Base-by-base conservation (phyloP, 208 protist species). In the Acanthamoeba royreba region DNA sequence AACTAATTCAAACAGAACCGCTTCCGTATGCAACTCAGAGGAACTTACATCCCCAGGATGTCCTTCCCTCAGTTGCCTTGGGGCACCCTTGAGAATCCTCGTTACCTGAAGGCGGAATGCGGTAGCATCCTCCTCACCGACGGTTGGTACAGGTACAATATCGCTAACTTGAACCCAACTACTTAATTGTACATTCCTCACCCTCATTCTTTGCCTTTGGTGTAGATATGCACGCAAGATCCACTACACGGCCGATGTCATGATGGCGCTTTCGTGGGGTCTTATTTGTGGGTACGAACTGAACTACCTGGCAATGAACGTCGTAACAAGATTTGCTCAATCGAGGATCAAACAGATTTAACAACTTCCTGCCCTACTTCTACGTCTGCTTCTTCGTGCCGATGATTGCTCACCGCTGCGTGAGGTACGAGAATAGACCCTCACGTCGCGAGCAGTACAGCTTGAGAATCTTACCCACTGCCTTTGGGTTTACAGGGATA, bases 31-130 rank as follows among this genome's bases (percentile, higher is more conserved):
- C 95, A 96, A 92, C 97, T 97, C 85, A 96, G 90, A 55, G 97
- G 97, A 38, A 95, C 95, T 83, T 97, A 98, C 81, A 96, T 98
- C 52, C 89, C 86, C 63, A 96, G 97, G 83, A 97, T 94, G 38
- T 96, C 98, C n/a, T 99, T 99, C 94, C 98, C 98, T 45, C 97
- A 98, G 95, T 93, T 99, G 58, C 98, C 98, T 38, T 98, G 98
- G 97, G 91, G 96, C 86, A 98, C 96, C 87, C 97, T 99, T 69
- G 96, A 98, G 83, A 98, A 99, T 94, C 98, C 98, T 0, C 96
- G 98, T 74, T 97, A 95, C 33, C 95, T 99, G 61, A 97, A 98
- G 94, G 98, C 98, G 87, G 94, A 96, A 77, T 38, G 72, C 15
- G 98, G 98, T 47, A 97, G 97, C 92, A 28, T 69, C 31, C 97